A percentile compares a stretch with the other conserved stretches of the same genome.
These are phyloP conservation scores for Phaeosphaeriaceae sp. DNA, from an alignment of 2,329 filamentous ascomycete species.

Conservation along the genomic window DNA sequence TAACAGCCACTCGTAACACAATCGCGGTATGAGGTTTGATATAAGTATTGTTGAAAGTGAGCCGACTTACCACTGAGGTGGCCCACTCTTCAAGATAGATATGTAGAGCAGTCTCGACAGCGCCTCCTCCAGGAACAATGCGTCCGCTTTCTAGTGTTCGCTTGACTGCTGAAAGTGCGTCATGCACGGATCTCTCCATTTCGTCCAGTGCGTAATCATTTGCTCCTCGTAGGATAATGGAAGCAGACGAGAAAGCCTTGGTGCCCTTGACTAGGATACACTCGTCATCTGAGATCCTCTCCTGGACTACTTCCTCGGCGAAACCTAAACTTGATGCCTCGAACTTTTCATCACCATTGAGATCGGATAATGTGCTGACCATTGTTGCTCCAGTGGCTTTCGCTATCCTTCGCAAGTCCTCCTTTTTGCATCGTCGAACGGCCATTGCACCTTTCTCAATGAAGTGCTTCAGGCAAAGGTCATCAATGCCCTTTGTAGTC, in stretches of 20 bases:
- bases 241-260: conserved; percentile 91
- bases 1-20: conserved; percentile 3
- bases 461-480: conserved; percentile 92
- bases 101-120: conserved; percentile 97
- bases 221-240: conserved; percentile 91
- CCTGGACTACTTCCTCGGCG: conserved; percentile 96
- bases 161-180: conserved; percentile 96
- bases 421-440: conserved; percentile 96
- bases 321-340: conserved; percentile 87
- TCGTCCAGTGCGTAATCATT: conserved; percentile 98
- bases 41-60: not conserved
- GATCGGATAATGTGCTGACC: conserved; percentile 89
- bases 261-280: conserved; percentile 97
- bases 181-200: conserved; percentile 98
- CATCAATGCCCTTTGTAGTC: conserved; percentile 98
- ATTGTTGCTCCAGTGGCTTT: conserved; percentile 94
- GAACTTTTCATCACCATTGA: conserved; percentile 97
- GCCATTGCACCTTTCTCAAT: conserved; percentile 95
- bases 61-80: conserved; percentile 77
- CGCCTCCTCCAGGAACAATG: conserved; percentile 94
- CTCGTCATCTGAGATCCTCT: conserved; percentile 98
- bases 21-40: not conserved
- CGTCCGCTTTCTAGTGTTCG: conserved; percentile 94
- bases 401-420: conserved; percentile 93
- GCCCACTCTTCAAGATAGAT: conserved; percentile 99